Evolutionary conservation across 306 rosid species (phyloP), one percentile per base, ranked within the genome.

Genomic region (Inga laurina): DNA sequence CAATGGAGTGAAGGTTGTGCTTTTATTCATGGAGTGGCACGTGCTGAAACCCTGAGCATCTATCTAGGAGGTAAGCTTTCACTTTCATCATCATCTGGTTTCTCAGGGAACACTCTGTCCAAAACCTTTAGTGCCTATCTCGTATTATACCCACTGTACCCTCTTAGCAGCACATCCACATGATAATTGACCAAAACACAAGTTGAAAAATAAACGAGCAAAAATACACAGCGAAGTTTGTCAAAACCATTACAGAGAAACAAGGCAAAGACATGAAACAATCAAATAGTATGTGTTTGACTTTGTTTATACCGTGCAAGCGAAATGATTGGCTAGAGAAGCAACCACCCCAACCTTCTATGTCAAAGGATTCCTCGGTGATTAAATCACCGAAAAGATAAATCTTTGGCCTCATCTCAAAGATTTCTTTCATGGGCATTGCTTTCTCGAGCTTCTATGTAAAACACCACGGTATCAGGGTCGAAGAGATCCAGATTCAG

Each of bases 91-190:
- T 80, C 65, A 14, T 64, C 84, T n/a, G 52, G 83, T 18, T 86
- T 72, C 21, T 37, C 74, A 22, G 91, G 90, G 74, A 94, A 93
- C 52, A 91, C 90, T 83, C 72, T 92, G 52, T 90, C 92, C 74
- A 93, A 22, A 72, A 94, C 97, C 91, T 89, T 88, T 82, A 88
- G 14, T 3, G 89, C 93, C 98, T 97, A 93, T 81, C 94, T 83
- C 0, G 97, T 94, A 81, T 93, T 94, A 89, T 94, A 94, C 39
- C 98, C 98, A 11, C 97, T 88, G 19, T 94, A 92, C 73, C 98
- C 98, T n/a, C 30, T 27, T 27, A 27, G 30, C 30, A 27, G 1
- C 30, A 27, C 30, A 27, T 27, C 30, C 30, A 27, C 30, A 0
- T 0, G 30, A 27, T 27, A 49, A 73, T 37, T 6, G 8, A 27